Evolutionary conservation across 2,329 filamentous ascomycete species (phyloP).

Genomic region (Colletotrichum higginsianum): DNA sequence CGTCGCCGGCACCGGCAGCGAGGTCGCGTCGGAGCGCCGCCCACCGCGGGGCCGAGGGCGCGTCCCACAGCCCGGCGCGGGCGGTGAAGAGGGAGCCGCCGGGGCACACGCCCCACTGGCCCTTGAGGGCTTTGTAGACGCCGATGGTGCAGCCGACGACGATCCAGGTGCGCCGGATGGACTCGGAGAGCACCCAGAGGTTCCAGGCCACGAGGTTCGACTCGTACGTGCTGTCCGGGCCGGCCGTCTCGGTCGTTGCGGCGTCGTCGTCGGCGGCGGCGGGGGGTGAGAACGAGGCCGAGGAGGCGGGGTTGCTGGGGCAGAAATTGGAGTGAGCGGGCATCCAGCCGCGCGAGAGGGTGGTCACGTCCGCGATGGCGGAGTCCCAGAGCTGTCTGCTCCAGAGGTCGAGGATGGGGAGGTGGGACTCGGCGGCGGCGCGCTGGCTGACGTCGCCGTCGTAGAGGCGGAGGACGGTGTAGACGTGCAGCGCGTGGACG

Average conservation of each 20-base stretch:
- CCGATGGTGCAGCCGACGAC: slow-evolving; percentile 44
- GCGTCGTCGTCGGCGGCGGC: not conserved
- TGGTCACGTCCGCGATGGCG: slow-evolving; percentile 34
- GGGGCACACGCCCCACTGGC: slow-evolving; percentile 37
- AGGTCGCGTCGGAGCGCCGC: slow-evolving; percentile 17
- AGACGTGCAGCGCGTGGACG: slow-evolving; percentile 45
- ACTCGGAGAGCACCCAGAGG: slow-evolving; percentile 51
- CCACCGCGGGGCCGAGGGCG: slow-evolving; percentile 47
- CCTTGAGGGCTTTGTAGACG: slow-evolving; percentile 43
- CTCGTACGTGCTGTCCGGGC: slow-evolving; percentile 25
- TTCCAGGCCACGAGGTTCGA: slow-evolving; percentile 45
- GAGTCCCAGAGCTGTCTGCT: slow-evolving; percentile 41
- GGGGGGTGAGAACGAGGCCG: not conserved
- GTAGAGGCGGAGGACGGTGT: slow-evolving; percentile 46
- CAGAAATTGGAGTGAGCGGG: slow-evolving; percentile 18
- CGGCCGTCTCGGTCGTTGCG: not conserved
- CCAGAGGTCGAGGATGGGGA: slow-evolving; percentile 44
- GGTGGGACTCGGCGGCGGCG: slow-evolving; percentile 44
- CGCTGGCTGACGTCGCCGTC: slow-evolving; percentile 46
- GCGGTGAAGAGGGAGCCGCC: slow-evolving; percentile 48
- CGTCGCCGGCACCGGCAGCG: not conserved
- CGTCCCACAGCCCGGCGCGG: slow-evolving; percentile 49
- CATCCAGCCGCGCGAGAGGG: not conserved
- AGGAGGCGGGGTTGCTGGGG: not conserved
- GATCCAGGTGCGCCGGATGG: slow-evolving; percentile 49